Conservation (phyloP, 139 green algal genomes). For the Medakamo hakoo region DNA sequence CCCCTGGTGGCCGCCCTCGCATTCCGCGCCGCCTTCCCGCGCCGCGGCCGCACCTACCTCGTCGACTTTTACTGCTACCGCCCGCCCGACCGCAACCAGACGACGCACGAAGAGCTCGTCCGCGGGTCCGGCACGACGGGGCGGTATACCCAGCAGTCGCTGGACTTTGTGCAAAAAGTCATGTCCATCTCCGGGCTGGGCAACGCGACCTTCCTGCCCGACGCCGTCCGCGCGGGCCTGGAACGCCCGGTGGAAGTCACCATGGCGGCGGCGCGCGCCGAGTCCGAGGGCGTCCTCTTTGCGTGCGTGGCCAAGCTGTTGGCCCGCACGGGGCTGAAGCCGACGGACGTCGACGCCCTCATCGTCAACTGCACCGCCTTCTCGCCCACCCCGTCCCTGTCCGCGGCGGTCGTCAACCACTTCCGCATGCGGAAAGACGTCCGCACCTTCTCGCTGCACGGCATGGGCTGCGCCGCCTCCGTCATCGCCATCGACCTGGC, state of each 20-base stretch:
- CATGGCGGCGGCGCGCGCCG: background rate
- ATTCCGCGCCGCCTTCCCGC: background rate
- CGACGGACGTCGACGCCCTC: slow-evolving; percentile 53
- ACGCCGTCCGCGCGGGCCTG: background rate
- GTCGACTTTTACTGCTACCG: slow-evolving; percentile 6
- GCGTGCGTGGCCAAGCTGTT: slow-evolving; percentile 5
- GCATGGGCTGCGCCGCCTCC: slow-evolving; percentile 62
- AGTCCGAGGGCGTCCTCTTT: slow-evolving; percentile 9
- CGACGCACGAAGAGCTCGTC: slow-evolving; percentile 17
- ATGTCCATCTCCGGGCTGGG: background rate
- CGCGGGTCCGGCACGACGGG: slow-evolving; percentile 10
- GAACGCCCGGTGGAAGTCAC: background rate
- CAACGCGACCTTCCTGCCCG: background rate
- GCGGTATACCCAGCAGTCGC: background rate
- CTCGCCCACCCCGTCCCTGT: slow-evolving; percentile 65
- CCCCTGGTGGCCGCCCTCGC: background rate
- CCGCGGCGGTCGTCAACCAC: slow-evolving; percentile 27
- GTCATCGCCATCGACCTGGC: slow-evolving; percentile 63
- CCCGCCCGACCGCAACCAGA: slow-evolving; percentile 4
- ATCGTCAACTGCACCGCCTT: slow-evolving; percentile 77
- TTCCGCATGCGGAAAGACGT: slow-evolving; percentile 37
- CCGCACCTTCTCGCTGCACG: slow-evolving; percentile 35
- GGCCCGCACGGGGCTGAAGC: slow-evolving; percentile 9
- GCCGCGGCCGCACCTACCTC: background rate
- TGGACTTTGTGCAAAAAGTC: background rate